Base-by-base conservation (phyloP, 345 rosid genomes). In the Hibiscus syriacus region DNA sequence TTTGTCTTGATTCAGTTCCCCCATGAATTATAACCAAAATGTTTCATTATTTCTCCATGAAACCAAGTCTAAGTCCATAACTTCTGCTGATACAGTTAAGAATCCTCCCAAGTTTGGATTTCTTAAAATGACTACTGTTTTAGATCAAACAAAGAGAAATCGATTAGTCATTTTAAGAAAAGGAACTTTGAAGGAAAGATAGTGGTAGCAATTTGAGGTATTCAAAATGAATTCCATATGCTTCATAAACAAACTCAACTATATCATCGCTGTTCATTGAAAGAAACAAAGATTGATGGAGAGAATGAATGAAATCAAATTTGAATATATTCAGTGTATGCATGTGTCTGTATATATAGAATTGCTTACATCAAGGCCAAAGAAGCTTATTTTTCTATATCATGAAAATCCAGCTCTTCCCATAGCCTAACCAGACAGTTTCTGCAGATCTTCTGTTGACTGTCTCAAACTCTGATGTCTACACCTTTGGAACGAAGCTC, bases 401-500 rank as follows among this genome's bases (percentile, higher is more conserved):
- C n/a, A n/a, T n/a, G n/a, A n/a, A n/a, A n/a, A n/a, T n/a, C n/a
- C 38, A 34, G 38, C 38, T 34, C 38, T 34, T 9, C 5, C 38
- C 38, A 34, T 34, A 34, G 2, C 38, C 7, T 34, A 34, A 34
- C 2, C 7, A 34, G 7, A 3, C 2, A 34, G 38, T 34, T 34
- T 34, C 38, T 34, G 7, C 7, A 6, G 0, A 34, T 34, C 38
- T 34, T 9, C n/a, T n/a, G n/a, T n/a, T n/a, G n/a, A n/a, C n/a
- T n/a, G n/a, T 34, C 74, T 72, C 83, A n/a, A n/a, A n/a, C n/a
- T n/a, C n/a, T n/a, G n/a, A n/a, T n/a, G n/a, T n/a, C n/a, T n/a
- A n/a, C n/a, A 70, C 64, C 87, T 13, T 72, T 80, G 83, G 77
- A 73, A 43, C 73, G 62, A 72, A 50, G 53, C 81, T 69, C 80